Conservation (phyloP, 2,329 filamentous ascomycete species). For the Dothistroma pini region DNA sequence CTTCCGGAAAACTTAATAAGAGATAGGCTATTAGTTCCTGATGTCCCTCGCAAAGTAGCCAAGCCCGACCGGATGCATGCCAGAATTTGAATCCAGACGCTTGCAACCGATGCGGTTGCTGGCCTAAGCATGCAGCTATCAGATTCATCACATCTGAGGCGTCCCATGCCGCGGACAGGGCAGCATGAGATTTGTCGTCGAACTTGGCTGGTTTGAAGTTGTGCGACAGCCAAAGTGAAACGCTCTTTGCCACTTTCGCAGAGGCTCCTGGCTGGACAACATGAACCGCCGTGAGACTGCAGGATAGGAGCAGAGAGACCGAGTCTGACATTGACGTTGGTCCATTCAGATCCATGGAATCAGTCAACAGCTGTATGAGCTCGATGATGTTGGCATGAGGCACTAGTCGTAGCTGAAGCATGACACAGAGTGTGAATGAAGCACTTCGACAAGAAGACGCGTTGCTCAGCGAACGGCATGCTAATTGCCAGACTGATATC, state of each 20-base stretch:
- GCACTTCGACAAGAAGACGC: slow-evolving; percentile 71
- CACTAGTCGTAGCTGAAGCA: slow-evolving; percentile 65
- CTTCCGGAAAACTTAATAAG: slow-evolving; percentile 36
- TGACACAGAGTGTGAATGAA: slow-evolving; percentile 65
- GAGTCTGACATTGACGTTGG: slow-evolving; percentile 77
- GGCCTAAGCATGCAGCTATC: slow-evolving; percentile 66
- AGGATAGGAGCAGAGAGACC: slow-evolving; percentile 67
- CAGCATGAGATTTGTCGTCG: slow-evolving; percentile 63
- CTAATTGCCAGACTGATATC: slow-evolving; percentile 72
- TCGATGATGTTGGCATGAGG: slow-evolving; percentile 64
- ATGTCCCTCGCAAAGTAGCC: slow-evolving; percentile 41
- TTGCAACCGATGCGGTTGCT: slow-evolving; percentile 30
- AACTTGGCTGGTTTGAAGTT: slow-evolving; percentile 69
- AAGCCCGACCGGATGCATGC: slow-evolving; percentile 43
- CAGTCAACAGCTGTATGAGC: slow-evolving; percentile 67
- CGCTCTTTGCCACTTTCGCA: slow-evolving; percentile 63
- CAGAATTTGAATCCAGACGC: slow-evolving; percentile 35
- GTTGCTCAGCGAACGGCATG: slow-evolving; percentile 66
- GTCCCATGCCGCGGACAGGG: slow-evolving; percentile 59
- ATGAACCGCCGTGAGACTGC: slow-evolving; percentile 63
- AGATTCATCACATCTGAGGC: slow-evolving; percentile 65
- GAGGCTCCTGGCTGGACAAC: slow-evolving; percentile 65
- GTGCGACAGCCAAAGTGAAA: slow-evolving; percentile 76
- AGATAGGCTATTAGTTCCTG: slow-evolving; percentile 48
- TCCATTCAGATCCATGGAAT: slow-evolving; percentile 75